A percentile compares a stretch with the other conserved stretches of the same genome.
These are phyloP conservation scores for Annulohypoxylon truncatum DNA, from an alignment of 2,329 filamentous ascomycete species.

Conservation along the genomic window DNA sequence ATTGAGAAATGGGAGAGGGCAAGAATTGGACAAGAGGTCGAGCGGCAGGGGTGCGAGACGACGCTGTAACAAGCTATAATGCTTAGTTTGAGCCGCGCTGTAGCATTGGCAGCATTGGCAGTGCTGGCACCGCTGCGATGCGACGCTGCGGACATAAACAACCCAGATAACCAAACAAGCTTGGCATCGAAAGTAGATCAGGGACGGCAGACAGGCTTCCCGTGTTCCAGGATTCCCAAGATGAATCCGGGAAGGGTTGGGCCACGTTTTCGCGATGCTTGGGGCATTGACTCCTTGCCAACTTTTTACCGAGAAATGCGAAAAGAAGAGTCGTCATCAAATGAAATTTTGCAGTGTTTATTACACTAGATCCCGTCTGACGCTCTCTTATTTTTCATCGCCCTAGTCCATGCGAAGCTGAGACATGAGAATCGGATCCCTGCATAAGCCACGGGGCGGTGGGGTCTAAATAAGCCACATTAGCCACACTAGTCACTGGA, in stretches of 20 bases:
- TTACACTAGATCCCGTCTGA: not conserved
- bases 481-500: slow-evolving; percentile 25
- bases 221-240: slow-evolving; percentile 46
- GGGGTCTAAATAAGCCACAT: not conserved
- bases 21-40: slow-evolving; percentile 32
- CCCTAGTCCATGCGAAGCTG: slow-evolving; percentile 4
- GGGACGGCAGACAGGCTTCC: slow-evolving; percentile 40
- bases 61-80: slow-evolving; percentile 44
- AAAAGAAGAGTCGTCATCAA: slow-evolving; percentile 13
- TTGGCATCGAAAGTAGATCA: slow-evolving; percentile 41
- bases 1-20: slow-evolving; percentile 2
- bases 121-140: slow-evolving; percentile 24
- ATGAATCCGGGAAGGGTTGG: slow-evolving; percentile 28
- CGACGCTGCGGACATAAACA: slow-evolving; percentile 34
- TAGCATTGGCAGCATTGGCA: not conserved
- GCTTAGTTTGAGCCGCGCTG: slow-evolving; percentile 41
- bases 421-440: slow-evolving; percentile 26
- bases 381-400: not conserved
- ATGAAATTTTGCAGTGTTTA: not conserved
- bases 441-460: not conserved
- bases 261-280: not conserved
- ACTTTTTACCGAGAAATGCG: not conserved
- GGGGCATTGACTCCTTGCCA: slow-evolving; percentile 5
- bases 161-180: slow-evolving; percentile 35
- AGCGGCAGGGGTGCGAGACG: slow-evolving; percentile 49